Evolutionary conservation across 305 asterid genomes (phyloP).

Genomic region (Solanum hybrid): DNA sequence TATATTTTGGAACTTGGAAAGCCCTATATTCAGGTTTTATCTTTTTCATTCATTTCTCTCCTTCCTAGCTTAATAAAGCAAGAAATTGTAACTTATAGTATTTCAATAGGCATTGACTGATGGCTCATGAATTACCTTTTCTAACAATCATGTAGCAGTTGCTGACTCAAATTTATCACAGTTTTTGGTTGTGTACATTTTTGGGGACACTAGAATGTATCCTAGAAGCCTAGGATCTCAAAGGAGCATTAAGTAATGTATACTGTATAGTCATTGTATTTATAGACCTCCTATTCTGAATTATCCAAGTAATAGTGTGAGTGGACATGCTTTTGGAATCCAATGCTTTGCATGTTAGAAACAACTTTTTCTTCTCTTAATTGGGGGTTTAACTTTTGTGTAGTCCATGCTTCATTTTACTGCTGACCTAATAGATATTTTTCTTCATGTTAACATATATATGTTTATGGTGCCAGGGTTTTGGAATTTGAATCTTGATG

Average conservation of each 20-base stretch:
- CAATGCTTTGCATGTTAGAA: background rate
- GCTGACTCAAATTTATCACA: background rate
- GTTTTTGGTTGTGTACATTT: background rate
- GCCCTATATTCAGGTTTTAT: background rate
- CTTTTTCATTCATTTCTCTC: background rate
- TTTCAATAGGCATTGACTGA: background rate
- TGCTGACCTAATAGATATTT: background rate
- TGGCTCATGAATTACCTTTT: background rate
- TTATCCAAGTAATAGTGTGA: background rate
- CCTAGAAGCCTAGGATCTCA: background rate
- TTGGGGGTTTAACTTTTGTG: background rate
- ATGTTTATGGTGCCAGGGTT: slow-evolving; percentile 23
- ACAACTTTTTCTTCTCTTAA: slow-evolving; percentile 7
- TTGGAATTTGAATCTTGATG: slow-evolving; percentile 28
- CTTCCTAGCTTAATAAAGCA: background rate
- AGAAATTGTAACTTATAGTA: background rate
- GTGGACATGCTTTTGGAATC: background rate
- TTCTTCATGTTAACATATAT: background rate
- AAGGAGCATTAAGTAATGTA: background rate
- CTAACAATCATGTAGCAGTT: background rate
- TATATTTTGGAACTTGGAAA: background rate
- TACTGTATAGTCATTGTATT: background rate
- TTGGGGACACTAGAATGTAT: background rate
- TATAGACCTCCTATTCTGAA: background rate
- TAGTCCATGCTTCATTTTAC: background rate